Evolutionary conservation across 2,329 filamentous ascomycete species (phyloP).

Genomic region (Aspergillus luchuensis): DNA sequence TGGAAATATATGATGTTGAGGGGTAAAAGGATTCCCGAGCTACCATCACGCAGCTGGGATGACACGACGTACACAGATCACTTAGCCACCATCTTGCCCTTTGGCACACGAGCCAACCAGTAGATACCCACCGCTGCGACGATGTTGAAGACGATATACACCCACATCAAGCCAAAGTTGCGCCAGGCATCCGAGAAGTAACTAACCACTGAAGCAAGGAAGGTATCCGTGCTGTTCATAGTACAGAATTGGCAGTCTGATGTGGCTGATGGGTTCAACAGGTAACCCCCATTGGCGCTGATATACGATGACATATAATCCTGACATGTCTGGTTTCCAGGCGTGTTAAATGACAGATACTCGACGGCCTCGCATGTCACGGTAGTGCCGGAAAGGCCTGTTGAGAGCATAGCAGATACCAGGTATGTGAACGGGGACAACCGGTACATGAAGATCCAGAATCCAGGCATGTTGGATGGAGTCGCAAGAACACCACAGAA

Average conservation of each 20-base stretch:
- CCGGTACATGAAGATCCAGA: conserved; percentile 79
- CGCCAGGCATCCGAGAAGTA: conserved; percentile 59
- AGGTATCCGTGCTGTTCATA: conserved; percentile 49
- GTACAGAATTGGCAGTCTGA: conserved; percentile 53
- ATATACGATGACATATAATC: conserved; percentile 51
- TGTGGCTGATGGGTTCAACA: conserved; percentile 49
- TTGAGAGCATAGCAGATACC: conserved; percentile 47
- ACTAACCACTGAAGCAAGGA: conserved; percentile 45
- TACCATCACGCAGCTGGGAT: too few species aligned
- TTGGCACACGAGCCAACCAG: conserved; percentile 60
- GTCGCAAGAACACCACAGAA: conserved; percentile 59
- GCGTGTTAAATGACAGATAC: conserved; percentile 45
- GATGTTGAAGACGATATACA: conserved; percentile 65
- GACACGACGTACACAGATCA: too few species aligned
- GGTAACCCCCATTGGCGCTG: conserved; percentile 37
- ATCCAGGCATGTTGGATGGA: conserved; percentile 61
- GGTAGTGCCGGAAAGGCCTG: conserved; percentile 33
- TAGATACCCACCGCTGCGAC: conserved; percentile 60
- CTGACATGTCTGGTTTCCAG: conserved; percentile 62
- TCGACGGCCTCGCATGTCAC: conserved; percentile 34
- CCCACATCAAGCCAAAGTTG: conserved; percentile 70
- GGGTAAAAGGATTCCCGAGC: too few species aligned
- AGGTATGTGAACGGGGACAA: conserved; percentile 67
- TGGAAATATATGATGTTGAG: neutral
- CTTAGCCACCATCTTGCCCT: conserved; percentile 28